phyloP scores from a whole-genome alignment of 352 stramenopile species.

The Phytophthora rubi region DNA sequence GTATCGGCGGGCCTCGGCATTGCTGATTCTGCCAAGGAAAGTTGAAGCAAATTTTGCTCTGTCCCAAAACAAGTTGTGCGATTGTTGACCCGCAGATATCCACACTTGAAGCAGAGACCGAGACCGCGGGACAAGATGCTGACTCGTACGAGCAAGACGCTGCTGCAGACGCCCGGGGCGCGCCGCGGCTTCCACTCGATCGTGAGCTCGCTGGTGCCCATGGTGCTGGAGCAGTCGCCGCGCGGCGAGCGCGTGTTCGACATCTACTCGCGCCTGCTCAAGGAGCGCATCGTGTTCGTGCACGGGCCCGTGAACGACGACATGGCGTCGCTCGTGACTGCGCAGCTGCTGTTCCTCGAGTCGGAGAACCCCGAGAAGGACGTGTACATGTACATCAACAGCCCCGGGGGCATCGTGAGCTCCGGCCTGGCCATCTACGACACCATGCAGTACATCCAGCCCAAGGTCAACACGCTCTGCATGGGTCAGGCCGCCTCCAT shows the following conservation, averaged over 20 bases:
- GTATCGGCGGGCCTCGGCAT: too few species aligned
- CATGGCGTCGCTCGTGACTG: conserved; percentile 85
- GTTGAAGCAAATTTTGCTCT: too few species aligned
- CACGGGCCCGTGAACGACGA: conserved; percentile 93
- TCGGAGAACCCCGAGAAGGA: conserved; percentile 97
- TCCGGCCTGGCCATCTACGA: conserved; percentile 98
- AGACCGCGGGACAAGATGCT: conserved; percentile 18
- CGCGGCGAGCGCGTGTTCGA: conserved; percentile 96
- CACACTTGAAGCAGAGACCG: conserved; percentile 36
- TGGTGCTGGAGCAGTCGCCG: conserved; percentile 94
- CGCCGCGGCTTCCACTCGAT: conserved; percentile 63
- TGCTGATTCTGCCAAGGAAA: too few species aligned
- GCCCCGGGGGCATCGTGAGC: conserved; percentile 96
- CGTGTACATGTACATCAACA: conserved; percentile 99
- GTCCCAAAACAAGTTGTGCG: conserved; percentile 1
- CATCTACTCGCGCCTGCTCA: conserved; percentile 97
- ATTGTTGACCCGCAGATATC: conserved; percentile 9
- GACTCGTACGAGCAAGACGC: conserved; percentile 14
- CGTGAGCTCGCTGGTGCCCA: conserved; percentile 87
- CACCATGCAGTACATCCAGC: conserved; percentile 98
- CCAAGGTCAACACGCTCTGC: conserved; percentile 98
- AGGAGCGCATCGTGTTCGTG: conserved; percentile 98
- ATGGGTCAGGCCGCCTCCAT: conserved; percentile 98
- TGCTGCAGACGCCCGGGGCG: conserved; percentile 17
- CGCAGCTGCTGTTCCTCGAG: conserved; percentile 95